These are phyloP conservation scores for Ogataea wickerhamii DNA, from an alignment of 805 yeast species.

Conservation along the genomic window DNA sequence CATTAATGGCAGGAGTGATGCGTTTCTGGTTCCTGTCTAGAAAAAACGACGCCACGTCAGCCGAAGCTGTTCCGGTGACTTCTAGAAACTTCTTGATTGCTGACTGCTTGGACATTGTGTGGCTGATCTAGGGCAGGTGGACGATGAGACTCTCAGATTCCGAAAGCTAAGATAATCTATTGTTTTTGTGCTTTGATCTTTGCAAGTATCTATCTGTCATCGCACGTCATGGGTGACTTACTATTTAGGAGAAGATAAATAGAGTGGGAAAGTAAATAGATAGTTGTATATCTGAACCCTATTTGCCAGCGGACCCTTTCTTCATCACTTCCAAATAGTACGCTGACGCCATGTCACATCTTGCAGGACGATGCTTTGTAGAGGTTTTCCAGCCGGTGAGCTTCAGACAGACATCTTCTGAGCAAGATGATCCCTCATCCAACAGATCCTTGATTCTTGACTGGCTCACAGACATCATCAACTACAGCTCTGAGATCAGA, in stretches of 20 bases:
- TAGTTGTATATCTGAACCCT: no score
- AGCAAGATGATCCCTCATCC: conserved; percentile 25
- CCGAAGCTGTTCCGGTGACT: conserved; percentile 36
- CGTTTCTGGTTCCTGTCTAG: conserved; percentile 23
- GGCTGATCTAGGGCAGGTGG: no score
- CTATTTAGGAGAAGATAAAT: no score
- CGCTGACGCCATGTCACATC: background rate
- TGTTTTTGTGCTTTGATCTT: no score
- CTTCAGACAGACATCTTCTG: conserved; percentile 3
- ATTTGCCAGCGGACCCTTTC: no score
- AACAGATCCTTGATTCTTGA: conserved; percentile 21
- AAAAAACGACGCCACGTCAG: conserved; percentile 37
- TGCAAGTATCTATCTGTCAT: no score
- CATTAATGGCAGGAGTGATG: conserved; percentile 23
- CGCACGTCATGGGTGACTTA: no score
- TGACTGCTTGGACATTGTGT: conserved; percentile 16
- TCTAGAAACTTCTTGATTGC: conserved; percentile 34
- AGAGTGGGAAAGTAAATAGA: no score
- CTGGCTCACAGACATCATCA: conserved; percentile 24
- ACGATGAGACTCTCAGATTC: no score
- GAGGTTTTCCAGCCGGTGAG: conserved; percentile 14
- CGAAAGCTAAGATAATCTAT: no score
- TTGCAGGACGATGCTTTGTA: conserved; percentile 9
- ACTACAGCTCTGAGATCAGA: conserved; percentile 5
- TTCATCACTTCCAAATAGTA: no score